Evolutionary conservation across 1,284 basidiomycete species (phyloP), one percentile per base, ranked within the genome.

Genomic region (Ceratobasidium sp.): DNA sequence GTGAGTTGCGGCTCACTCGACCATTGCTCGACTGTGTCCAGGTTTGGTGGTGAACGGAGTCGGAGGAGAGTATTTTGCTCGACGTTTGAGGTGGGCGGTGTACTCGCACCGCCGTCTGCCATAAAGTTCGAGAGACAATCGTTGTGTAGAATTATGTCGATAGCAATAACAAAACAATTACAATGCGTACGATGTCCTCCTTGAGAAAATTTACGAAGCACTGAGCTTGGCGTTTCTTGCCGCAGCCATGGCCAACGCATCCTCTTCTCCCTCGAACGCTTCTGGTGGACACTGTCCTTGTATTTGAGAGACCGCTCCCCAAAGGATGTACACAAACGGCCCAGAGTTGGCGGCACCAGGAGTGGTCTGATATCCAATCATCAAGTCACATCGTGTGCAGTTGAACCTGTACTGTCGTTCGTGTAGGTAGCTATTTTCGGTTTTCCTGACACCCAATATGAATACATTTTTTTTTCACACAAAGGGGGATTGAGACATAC

Each of bases 271-370:
- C 55, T 89, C 87, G 77, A 93, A 92, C 8, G 92, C 92, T 75
- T 91, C 90, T 58, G 84, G 79, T 5, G 92, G 92, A 30, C 92
- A 81, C 79, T 93, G 89, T 26, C 92, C 92, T 81, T 93, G 92
- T 75, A 88, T 82, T 77, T 90, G 89, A 32, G 90, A 92, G 67
- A 93, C 83, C 23, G 92, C 89, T 26, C 92, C 92, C 48, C 87
- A 83, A 69, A 91, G 77, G 62, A 93, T 86, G 78, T 93, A 93
- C 59, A 93, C 77, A 79, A 86, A 93, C 0, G 89, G 87, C 0
- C 85, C 89, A 1, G 88, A 87, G 81, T 92, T 92, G 41, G 84
- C 82, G 30, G 91, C 90, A 0, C 89, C 90, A 14, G 90, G 88
- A 23, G 84, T 85, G 45, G 85, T 83, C 79, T 93, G 92, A 79